A percentile compares a stretch with the other conserved stretches of the same genome.
Conservation (phyloP, 148 eudicot genomes). For the Persicaria maculosa region DNA sequence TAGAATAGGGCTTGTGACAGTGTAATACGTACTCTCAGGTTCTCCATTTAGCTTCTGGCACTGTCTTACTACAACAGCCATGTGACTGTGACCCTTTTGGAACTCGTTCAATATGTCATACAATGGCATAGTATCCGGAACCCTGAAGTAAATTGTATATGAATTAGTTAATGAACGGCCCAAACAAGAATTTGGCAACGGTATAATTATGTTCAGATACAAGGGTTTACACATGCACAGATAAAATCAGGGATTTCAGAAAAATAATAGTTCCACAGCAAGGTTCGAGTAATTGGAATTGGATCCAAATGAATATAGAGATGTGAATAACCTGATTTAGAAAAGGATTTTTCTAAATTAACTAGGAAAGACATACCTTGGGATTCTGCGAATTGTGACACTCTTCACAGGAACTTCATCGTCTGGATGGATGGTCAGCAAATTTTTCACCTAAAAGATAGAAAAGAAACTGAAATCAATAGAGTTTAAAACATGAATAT, state of each 20-base stretch:
- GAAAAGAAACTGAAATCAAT: neutral
- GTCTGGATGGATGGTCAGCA: slow-evolving; percentile 80
- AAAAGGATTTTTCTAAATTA: too few species aligned
- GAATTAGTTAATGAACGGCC: slow-evolving; percentile 3
- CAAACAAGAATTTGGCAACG: neutral
- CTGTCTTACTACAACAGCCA: slow-evolving; percentile 82
- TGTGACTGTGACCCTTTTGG: slow-evolving; percentile 97
- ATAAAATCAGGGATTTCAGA: neutral
- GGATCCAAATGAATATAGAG: too few species aligned
- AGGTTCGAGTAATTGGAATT: neutral
- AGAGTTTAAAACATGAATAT: neutral
- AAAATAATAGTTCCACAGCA: neutral
- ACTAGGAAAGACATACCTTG: slow-evolving; percentile 39
- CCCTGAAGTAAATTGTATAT: slow-evolving; percentile 34
- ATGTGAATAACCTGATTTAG: too few species aligned
- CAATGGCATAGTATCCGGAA: slow-evolving; percentile 67
- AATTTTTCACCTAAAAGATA: slow-evolving; percentile 60
- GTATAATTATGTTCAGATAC: neutral
- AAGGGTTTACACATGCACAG: neutral
- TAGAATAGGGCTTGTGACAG: neutral
- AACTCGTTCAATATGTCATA: slow-evolving; percentile 95
- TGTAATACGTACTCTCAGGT: slow-evolving; percentile 32
- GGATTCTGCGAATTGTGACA: slow-evolving; percentile 90
- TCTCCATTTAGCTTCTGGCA: slow-evolving; percentile 26
- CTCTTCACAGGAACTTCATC: slow-evolving; percentile 79